Percentiles rank a stretch among this genome's conserved stretches.
Conservation (phyloP, 495 filamentous ascomycete genomes). For the Xylaria nigripes region DNA sequence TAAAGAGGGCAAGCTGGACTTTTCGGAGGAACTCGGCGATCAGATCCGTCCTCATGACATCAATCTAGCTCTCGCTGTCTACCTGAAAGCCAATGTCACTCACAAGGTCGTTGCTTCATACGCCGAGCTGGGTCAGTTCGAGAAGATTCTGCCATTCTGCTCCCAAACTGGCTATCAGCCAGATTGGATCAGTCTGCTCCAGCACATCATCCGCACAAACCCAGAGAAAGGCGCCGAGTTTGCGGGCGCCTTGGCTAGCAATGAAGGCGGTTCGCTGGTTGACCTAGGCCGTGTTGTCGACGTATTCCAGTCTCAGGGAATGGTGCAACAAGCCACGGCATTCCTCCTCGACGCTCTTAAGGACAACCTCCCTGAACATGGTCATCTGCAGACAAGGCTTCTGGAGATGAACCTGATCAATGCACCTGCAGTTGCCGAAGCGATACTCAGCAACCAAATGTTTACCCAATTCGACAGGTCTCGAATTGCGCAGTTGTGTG, state of each 20-base stretch:
- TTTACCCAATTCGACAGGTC: slow-evolving; percentile 91
- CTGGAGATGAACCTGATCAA: slow-evolving; percentile 97
- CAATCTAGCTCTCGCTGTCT: slow-evolving; percentile 74
- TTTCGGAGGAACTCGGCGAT: slow-evolving; percentile 93
- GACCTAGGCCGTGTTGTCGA: slow-evolving; percentile 94
- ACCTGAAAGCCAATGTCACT: slow-evolving; percentile 75
- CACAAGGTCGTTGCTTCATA: slow-evolving; percentile 91
- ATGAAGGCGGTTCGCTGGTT: slow-evolving; percentile 74
- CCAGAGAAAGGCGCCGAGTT: slow-evolving; percentile 95
- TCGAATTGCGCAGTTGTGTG: slow-evolving; percentile 80
- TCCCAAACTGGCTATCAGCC: slow-evolving; percentile 76
- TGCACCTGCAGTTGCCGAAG: slow-evolving; percentile 94
- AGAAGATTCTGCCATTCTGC: slow-evolving; percentile 87
- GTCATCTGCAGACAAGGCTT: slow-evolving; percentile 82
- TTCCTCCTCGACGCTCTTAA: slow-evolving; percentile 93
- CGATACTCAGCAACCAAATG: slow-evolving; percentile 94
- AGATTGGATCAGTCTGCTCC: slow-evolving; percentile 82
- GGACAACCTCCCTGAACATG: slow-evolving; percentile 90
- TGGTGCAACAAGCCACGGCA: slow-evolving; percentile 94
- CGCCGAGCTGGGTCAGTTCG: slow-evolving; percentile 92
- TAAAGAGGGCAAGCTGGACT: slow-evolving; percentile 87
- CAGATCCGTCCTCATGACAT: slow-evolving; percentile 84
- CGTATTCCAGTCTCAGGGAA: slow-evolving; percentile 93
- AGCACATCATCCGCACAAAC: slow-evolving; percentile 86
- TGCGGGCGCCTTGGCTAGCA: slow-evolving; percentile 75